Evolutionary conservation across 495 filamentous ascomycete genomes (phyloP).

Genomic region (Friedmanniomyces endolithicus): DNA sequence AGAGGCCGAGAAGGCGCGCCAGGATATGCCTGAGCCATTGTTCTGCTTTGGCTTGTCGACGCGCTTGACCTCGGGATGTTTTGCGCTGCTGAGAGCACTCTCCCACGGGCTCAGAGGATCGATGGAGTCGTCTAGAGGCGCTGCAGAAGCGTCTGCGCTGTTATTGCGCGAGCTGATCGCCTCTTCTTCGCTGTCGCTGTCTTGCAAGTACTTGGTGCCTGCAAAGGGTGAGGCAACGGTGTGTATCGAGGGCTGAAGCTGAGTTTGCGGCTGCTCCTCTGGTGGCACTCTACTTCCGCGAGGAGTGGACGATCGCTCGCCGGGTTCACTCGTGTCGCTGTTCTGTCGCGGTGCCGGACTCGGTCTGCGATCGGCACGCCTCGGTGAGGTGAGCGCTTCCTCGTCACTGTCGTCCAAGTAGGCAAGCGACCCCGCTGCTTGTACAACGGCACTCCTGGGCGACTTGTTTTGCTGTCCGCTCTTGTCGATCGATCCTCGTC

Average conservation of each 20-base stretch:
- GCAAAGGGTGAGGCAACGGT: conserved; percentile 22
- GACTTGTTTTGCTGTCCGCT: conserved; percentile 6
- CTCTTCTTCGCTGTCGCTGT: conserved; percentile 17
- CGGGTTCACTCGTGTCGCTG: conserved; percentile 1
- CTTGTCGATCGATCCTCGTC: conserved; percentile 10
- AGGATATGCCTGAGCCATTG: conserved; percentile 17
- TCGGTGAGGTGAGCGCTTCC: background rate
- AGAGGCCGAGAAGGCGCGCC: conserved; percentile 21
- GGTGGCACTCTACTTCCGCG: conserved; percentile 1
- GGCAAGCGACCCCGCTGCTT: conserved; percentile 13
- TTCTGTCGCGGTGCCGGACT: conserved; percentile 16
- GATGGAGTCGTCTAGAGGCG: background rate
- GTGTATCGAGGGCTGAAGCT: conserved; percentile 3
- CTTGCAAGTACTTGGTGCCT: conserved; percentile 20
- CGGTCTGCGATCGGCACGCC: conserved; percentile 8
- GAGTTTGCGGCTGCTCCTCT: conserved; percentile 1
- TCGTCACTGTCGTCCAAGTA: conserved; percentile 18
- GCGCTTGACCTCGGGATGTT: conserved; percentile 13
- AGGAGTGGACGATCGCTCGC: conserved; percentile 4
- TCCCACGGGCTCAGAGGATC: conserved; percentile 8
- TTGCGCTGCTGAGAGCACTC: conserved; percentile 6
- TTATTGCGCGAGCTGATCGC: conserved; percentile 8
- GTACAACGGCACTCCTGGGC: conserved; percentile 12
- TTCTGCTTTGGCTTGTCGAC: conserved; percentile 20
- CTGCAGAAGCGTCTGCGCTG: conserved; percentile 6